Conservation (phyloP, 2,329 filamentous ascomycete genomes). For the Diaporthe vaccinii region DNA sequence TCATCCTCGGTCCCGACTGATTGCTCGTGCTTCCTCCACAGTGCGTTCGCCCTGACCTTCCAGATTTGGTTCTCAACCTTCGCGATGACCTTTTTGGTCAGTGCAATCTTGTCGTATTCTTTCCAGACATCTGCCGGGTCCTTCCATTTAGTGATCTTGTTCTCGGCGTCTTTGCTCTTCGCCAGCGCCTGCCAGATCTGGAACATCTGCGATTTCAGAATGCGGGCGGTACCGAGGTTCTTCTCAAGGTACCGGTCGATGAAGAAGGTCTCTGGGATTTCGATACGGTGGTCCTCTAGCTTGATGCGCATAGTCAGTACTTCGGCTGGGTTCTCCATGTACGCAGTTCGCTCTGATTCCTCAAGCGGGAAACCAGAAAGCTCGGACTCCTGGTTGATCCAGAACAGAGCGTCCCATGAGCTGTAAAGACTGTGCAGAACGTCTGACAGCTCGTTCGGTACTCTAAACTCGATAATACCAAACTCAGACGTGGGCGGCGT, state of each 20-base stretch:
- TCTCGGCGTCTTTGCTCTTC: constrained; percentile 34
- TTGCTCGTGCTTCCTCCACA: constrained; percentile 44
- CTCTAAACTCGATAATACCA: constrained; percentile 43
- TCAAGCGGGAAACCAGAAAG: constrained; percentile 22
- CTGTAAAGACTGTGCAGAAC: constrained; percentile 68
- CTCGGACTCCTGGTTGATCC: constrained; percentile 42
- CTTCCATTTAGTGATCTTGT: constrained; percentile 37
- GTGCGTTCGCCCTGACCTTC: constrained; percentile 41
- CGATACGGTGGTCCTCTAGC: constrained; percentile 41
- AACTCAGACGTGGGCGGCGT: constrained; percentile 36
- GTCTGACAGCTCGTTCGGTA: constrained; percentile 89
- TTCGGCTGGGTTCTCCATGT: constrained; percentile 35
- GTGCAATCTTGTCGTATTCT: constrained; percentile 31
- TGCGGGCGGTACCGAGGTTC: constrained; percentile 40
- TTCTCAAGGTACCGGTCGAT: constrained; percentile 45
- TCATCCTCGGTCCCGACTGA: constrained; percentile 37
- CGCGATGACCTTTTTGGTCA: constrained; percentile 43
- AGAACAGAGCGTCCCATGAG: constrained; percentile 52
- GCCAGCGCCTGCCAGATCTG: constrained; percentile 38
- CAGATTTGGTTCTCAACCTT: constrained; percentile 43
- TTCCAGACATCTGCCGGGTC: constrained; percentile 30
- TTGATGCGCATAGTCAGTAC: constrained; percentile 43
- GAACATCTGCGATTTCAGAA: constrained; percentile 42
- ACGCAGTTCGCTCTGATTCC: constrained; percentile 35
- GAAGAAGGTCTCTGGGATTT: constrained; percentile 46